phyloP scores from a whole-genome alignment of 306 rosid genomes.

The Trifolium fragiferum region DNA sequence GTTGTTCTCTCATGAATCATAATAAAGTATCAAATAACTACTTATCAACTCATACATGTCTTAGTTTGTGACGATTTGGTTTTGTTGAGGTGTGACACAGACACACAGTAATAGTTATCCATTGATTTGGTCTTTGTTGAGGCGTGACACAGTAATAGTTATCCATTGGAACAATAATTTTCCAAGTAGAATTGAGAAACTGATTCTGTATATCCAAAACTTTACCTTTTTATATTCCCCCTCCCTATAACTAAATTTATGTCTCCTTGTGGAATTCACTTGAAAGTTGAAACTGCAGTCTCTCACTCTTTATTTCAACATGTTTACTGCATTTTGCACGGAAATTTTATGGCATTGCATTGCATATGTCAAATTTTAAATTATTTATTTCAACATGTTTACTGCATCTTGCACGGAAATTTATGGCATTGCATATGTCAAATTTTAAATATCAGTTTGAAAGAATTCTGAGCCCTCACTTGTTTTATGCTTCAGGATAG shows the following conservation, averaged over 20 bases:
- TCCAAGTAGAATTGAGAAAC: constrained; percentile 16
- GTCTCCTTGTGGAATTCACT: constrained; percentile 28
- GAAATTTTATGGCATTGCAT: constrained; percentile 1
- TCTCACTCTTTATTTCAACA: not conserved
- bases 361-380: constrained; percentile 24
- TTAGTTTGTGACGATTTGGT: not conserved
- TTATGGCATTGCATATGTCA: constrained; percentile 9
- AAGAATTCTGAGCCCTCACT: constrained; percentile 32
- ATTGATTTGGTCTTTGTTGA: too few relatives aligned
- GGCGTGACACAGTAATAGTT: constrained; percentile 4
- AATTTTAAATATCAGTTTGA: constrained; percentile 20
- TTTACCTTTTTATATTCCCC: not conserved
- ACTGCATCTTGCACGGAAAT: constrained; percentile 34
- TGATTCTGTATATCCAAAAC: not conserved
- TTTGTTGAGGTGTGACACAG: constrained; percentile 10
- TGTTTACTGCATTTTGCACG: constrained; percentile 29
- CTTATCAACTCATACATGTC: not conserved
- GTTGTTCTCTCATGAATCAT: not conserved
- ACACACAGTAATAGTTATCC: not conserved
- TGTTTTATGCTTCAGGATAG: constrained; percentile 72
- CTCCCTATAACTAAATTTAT: not conserved
- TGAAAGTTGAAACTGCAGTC: constrained; percentile 21
- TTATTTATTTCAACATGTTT: constrained; percentile 12
- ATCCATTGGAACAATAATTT: constrained; percentile 4
- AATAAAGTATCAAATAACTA: not conserved